Evolutionary conservation across 2,329 filamentous ascomycete species (phyloP).

Genomic region (Neobulgaria alba): DNA sequence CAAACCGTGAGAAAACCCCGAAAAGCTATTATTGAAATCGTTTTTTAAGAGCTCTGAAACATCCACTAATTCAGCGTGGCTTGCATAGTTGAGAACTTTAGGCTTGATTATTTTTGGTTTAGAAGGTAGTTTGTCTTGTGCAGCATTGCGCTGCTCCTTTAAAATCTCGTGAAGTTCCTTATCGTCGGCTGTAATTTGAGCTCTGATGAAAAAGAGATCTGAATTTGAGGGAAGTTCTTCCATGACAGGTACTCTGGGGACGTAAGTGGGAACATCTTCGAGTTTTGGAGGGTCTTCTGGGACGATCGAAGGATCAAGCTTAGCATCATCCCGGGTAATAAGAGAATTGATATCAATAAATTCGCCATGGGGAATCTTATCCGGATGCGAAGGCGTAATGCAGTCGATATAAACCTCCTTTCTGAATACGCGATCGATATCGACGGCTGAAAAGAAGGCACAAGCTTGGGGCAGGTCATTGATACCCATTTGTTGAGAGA

Average conservation of each 20-base stretch:
- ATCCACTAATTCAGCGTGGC: too few species aligned
- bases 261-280: conserved; percentile 59
- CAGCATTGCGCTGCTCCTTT: conserved; percentile 36
- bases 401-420: conserved; percentile 99
- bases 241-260: conserved; percentile 71
- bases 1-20: too few species aligned
- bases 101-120: too few species aligned
- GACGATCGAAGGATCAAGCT: conserved; percentile 55
- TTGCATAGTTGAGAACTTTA: too few species aligned
- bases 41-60: too few species aligned
- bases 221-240: conserved; percentile 46
- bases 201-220: conserved; percentile 59
- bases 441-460: conserved; percentile 91
- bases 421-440: conserved; percentile 89
- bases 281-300: conserved; percentile 49
- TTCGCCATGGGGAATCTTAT: conserved; percentile 75
- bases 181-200: conserved; percentile 72
- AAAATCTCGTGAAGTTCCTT: conserved; percentile 66
- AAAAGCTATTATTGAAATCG: too few species aligned
- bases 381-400: conserved; percentile 76
- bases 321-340: conserved; percentile 59
- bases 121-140: conserved; percentile 8
- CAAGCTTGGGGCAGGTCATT: conserved; percentile 88
- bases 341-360: conserved; percentile 75
- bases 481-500: conserved; percentile 93